Evolutionary conservation across 495 filamentous ascomycete species (phyloP).

Genomic region (Aspergillus cristatus): DNA sequence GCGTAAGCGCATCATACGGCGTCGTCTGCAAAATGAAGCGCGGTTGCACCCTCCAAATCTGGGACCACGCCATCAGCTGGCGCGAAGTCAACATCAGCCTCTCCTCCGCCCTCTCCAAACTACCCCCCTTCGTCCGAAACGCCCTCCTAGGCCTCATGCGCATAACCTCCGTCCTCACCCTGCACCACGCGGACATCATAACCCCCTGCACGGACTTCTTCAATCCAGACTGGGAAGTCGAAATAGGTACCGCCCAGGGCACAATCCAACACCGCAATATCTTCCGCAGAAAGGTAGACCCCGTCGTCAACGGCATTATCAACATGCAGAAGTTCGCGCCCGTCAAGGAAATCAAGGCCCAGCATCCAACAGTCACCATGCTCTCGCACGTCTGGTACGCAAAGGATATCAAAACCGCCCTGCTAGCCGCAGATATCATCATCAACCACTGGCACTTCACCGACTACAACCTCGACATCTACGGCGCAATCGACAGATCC

Average conservation of each 20-base stretch:
- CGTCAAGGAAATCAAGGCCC: conserved; percentile 46
- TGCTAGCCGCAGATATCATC: conserved; percentile 56
- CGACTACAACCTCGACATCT: conserved; percentile 54
- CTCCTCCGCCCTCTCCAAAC: conserved; percentile 49
- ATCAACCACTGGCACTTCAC: conserved; percentile 58
- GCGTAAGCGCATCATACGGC: conserved; percentile 54
- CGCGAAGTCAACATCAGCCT: conserved; percentile 53
- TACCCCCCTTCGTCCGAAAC: conserved; percentile 49
- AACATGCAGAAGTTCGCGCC: conserved; percentile 57
- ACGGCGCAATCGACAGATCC: conserved; percentile 52
- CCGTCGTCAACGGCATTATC: conserved; percentile 59
- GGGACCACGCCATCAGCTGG: conserved; percentile 62
- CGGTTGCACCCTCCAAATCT: conserved; percentile 53
- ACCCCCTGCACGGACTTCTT: conserved; percentile 58
- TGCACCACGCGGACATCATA: conserved; percentile 57
- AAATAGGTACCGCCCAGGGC: conserved; percentile 53
- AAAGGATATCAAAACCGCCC: conserved; percentile 56
- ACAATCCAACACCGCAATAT: conserved; percentile 47
- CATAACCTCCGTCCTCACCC: conserved; percentile 49
- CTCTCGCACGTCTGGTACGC: conserved; percentile 56
- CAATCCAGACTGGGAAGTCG: conserved; percentile 59
- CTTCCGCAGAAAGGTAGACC: conserved; percentile 56
- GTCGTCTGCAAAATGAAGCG: conserved; percentile 58
- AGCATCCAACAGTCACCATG: conserved; percentile 55
- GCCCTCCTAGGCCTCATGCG: conserved; percentile 47